Base-by-base conservation (phyloP, 345 rosid species). In the Acer yangbiense region DNA sequence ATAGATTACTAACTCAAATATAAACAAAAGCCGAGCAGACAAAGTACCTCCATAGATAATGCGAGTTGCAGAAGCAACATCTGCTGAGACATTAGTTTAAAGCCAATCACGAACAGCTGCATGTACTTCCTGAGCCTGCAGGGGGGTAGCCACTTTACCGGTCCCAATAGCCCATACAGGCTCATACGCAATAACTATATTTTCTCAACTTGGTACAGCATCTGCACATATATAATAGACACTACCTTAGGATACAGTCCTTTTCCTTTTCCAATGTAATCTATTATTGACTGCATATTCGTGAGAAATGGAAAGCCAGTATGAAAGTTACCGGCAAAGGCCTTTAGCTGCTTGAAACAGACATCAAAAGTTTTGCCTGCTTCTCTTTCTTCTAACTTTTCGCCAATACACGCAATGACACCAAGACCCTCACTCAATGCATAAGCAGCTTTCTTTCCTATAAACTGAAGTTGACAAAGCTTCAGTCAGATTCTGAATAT, bases 121-220 rank as follows among this genome's bases (percentile, higher is more conserved):
- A 80, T 96, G 98, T 64, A 96, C 98, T 88, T 94, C 99, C 81
- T 94, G 97, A 76, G 99, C 98, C 83, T 96, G 99, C 81, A 79
- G 84, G 1, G 99, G 98, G 27, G 97, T 84, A 71, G 99, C 98
- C 77, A 96, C 99, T 78, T 94, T 94, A 76, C 99, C 99, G 64
- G 98, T 94, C 76, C 98, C 99, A 82, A 96, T 96, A 77, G 99
- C 99, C 99, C 99, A 96, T 35, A 96, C 98, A 69, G 99, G 98
- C 84, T 96, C 99, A 69, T 96, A 96, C 2, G 99, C 99, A 75
- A 96, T 89, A 41, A 96, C 99, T 61, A 94, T 71, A 71, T 89
- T 84, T 66, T 94, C 98, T 98, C 98, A 94, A 85, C 98, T 86
- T 54, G 97, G 92, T 41, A 91, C 90, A 78, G 91, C 90, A 88